Percentiles rank a stretch among this genome's conserved stretches.
phyloP scores from a whole-genome alignment of 2,329 filamentous ascomycete genomes.

The Verticillium tricorpus region DNA sequence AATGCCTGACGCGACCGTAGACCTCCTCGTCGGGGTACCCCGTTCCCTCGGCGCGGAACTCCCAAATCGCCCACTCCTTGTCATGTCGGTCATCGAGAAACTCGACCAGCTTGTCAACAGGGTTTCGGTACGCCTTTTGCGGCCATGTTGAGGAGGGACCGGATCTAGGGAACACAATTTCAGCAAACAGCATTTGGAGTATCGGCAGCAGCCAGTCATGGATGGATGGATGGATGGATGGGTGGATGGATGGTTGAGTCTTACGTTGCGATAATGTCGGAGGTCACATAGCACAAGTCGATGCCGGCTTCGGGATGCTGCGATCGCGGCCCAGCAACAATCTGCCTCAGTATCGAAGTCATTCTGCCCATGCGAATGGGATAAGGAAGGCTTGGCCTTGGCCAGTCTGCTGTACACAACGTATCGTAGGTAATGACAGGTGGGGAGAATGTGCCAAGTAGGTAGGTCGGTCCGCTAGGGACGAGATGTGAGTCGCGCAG shows the following conservation, averaged over 20 bases:
- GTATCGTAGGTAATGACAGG: neutral
- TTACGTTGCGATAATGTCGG: slow-evolving; percentile 64
- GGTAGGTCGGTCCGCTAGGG: neutral
- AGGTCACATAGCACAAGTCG: slow-evolving; percentile 93
- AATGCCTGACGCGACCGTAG: slow-evolving; percentile 80
- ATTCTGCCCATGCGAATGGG: slow-evolving; percentile 27
- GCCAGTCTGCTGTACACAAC: neutral
- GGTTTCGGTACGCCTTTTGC: slow-evolving; percentile 89
- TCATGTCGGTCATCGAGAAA: slow-evolving; percentile 86
- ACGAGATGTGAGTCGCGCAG: neutral
- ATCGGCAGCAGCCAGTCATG: neutral
- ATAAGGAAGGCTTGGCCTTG: neutral
- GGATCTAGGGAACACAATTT: slow-evolving; percentile 63
- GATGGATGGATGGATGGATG: no score
- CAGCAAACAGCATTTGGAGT: slow-evolving; percentile 10
- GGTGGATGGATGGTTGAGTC: slow-evolving; percentile 14
- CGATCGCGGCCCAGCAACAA: slow-evolving; percentile 82
- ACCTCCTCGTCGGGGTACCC: slow-evolving; percentile 92
- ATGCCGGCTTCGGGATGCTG: slow-evolving; percentile 83
- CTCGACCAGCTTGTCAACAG: slow-evolving; percentile 77
- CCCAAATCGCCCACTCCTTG: slow-evolving; percentile 90
- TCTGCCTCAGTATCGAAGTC: slow-evolving; percentile 80
- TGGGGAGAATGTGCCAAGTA: neutral
- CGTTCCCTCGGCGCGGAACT: slow-evolving; percentile 94
- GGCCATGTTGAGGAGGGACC: slow-evolving; percentile 88